A percentile compares a stretch with the other conserved stretches of the same genome.
These are phyloP conservation scores for Amniculicola lignicola DNA, from an alignment of 495 filamentous ascomycete genomes.

Conservation along the genomic window DNA sequence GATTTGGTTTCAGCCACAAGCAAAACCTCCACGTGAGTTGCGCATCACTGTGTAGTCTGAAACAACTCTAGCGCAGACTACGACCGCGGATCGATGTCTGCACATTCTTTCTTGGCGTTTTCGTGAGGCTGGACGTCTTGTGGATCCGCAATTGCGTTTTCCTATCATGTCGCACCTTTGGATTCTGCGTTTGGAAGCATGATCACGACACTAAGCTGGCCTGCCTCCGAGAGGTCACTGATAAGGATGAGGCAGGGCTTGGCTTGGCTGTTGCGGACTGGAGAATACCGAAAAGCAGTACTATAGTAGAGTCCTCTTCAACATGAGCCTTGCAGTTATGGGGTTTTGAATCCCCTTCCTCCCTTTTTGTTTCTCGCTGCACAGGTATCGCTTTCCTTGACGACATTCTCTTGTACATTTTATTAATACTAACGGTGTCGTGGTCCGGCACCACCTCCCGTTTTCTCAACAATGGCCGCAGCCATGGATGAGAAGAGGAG, in stretches of 20 bases:
- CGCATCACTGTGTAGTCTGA: background rate
- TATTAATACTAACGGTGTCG: slow-evolving; percentile 1
- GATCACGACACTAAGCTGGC: background rate
- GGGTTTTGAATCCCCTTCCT: background rate
- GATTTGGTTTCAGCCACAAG: slow-evolving; percentile 8
- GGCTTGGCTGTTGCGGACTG: background rate
- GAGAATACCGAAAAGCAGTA: background rate
- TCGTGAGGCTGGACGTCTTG: background rate
- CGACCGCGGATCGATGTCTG: background rate
- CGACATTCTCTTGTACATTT: background rate
- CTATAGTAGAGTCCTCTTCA: no score
- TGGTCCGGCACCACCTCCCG: slow-evolving; percentile 8
- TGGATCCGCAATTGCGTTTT: background rate
- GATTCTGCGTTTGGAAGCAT: background rate
- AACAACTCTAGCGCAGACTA: background rate
- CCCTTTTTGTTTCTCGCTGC: background rate
- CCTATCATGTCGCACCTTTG: slow-evolving; percentile 12
- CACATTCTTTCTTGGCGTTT: background rate
- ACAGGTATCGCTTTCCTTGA: background rate
- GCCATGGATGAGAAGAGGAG: slow-evolving; percentile 7
- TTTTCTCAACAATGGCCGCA: background rate
- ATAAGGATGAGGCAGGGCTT: slow-evolving; percentile 19
- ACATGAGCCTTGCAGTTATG: background rate
- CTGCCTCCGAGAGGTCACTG: background rate
- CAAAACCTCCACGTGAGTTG: background rate